Evolutionary conservation across 768 basidiomycete genomes (phyloP), one percentile per base, ranked within the genome.

Genomic region (Suillus placidus): DNA sequence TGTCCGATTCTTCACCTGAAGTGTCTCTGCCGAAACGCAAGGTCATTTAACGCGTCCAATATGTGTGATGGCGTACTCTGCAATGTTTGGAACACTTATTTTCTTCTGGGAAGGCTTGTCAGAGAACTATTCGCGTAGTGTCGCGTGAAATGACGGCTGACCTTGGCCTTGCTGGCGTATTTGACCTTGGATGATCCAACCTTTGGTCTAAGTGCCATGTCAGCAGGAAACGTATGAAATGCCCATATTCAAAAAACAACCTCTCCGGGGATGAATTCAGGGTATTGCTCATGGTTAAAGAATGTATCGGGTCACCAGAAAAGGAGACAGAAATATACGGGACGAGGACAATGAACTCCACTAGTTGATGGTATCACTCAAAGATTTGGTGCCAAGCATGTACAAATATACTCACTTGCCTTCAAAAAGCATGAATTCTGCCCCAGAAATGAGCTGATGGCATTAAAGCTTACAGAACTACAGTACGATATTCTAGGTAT

Each of bases 271-370:
- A 43, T 18, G 68, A 34, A 12, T 32, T 18, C 18, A 34, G 13
- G 52, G 65, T 63, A 69, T 76, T 65, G 70, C 66, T 69, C 77
- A 76, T 78, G 66, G 66, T 75, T 75, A 78, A 60, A 43, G 76
- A 77, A 54, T 64, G 75, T 63, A 67, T 68, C 65, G 26, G 67
- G 71, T 73, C 68, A 66, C 72, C 45, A 23, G 60, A 55, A 61
- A 54, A 13, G 51, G 56, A 60, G 9, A 62, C 34, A 60, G 38
- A 63, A 64, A 66, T 69, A 70, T 70, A 65, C 60, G 43, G 56
- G 45, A 62, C 61, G 5, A 67, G 64, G 67, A 70, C 65, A 66
- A 66, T 68, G 64, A 62, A 61, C 68, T 68, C 65, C 66, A 61
- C 34, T n/a, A n/a, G n/a, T 62, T 32, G 34, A n/a, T 40, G 26